Percentiles rank a stretch among this genome's conserved stretches.
These are phyloP conservation scores for Podospora pseudoanserina DNA, from an alignment of 495 filamentous ascomycete genomes.

Conservation along the genomic window DNA sequence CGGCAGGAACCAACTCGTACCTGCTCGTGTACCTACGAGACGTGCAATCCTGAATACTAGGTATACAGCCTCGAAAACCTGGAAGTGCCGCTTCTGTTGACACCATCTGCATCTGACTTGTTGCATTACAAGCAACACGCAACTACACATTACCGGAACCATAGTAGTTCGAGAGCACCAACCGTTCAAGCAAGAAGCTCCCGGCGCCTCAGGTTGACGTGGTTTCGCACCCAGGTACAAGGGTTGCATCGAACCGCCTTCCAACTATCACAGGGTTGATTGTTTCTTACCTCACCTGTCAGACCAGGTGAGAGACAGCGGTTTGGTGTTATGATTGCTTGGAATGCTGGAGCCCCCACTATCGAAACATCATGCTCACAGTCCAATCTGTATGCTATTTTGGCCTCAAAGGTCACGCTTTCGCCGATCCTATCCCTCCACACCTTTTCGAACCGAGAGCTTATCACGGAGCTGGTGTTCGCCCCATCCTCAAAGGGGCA, in stretches of 20 bases:
- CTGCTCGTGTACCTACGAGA: not conserved
- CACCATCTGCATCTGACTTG: too few species aligned
- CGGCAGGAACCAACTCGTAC: not conserved
- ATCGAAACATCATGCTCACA: slow-evolving; percentile 6
- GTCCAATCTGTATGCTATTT: slow-evolving; percentile 8
- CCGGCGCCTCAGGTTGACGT: not conserved
- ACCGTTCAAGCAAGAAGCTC: not conserved
- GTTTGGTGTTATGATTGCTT: not conserved
- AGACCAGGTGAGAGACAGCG: too few species aligned
- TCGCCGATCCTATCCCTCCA: slow-evolving; percentile 3
- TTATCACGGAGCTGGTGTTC: not conserved
- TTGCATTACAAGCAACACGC: not conserved
- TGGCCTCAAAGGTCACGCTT: not conserved
- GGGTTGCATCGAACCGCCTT: slow-evolving; percentile 1
- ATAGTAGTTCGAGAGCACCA: not conserved
- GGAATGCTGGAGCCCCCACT: slow-evolving; percentile 4
- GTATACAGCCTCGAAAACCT: not conserved
- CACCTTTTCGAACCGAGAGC: not conserved
- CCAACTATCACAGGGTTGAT: slow-evolving; percentile 1
- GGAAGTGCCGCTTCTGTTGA: not conserved
- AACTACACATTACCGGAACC: not conserved
- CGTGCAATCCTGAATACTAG: not conserved
- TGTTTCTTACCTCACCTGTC: not conserved
- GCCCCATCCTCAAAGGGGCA: not conserved
- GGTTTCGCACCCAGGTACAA: slow-evolving; percentile 1